Percentiles rank a stretch among this genome's conserved stretches.
Evolutionary conservation across 2,329 filamentous ascomycete genomes (phyloP).

Genomic region (Talaromyces sp.): DNA sequence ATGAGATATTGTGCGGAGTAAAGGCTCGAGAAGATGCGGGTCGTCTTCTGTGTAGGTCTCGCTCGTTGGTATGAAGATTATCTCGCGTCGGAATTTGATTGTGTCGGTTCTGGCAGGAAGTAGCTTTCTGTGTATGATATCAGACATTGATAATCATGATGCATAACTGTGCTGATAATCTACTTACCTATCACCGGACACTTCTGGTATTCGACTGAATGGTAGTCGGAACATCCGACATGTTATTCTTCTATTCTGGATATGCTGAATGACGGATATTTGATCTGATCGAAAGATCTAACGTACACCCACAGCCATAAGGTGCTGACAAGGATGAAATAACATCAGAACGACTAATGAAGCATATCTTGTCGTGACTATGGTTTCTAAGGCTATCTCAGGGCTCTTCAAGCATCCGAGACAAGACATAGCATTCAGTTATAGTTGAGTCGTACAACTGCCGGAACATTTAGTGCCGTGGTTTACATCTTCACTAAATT

Average conservation of each 20-base stretch:
- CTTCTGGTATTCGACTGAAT: background rate
- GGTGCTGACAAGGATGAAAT: background rate
- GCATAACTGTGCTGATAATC: background rate
- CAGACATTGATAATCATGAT: background rate
- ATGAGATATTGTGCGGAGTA: conserved; percentile 3
- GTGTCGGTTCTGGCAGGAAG: background rate
- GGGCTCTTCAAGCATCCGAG: background rate
- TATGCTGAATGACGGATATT: too few species aligned
- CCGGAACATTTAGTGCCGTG: background rate
- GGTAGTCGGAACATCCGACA: background rate
- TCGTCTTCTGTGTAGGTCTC: conserved; percentile 4
- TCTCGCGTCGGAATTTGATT: conserved; percentile 9
- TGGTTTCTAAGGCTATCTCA: background rate
- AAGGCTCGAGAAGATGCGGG: background rate
- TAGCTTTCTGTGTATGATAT: background rate
- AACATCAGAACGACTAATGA: background rate
- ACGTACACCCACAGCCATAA: background rate
- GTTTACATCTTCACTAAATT: background rate
- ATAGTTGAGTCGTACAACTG: conserved; percentile 4
- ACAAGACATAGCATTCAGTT: background rate
- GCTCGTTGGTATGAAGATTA: background rate
- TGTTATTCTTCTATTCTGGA: too few species aligned
- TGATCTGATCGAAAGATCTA: too few species aligned
- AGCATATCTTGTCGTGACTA: too few species aligned
- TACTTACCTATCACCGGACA: background rate